A percentile compares a stretch with the other conserved stretches of the same genome.
These are phyloP conservation scores for Blastocystis sp. DNA, from an alignment of 352 stramenopile species.

Conservation along the genomic window DNA sequence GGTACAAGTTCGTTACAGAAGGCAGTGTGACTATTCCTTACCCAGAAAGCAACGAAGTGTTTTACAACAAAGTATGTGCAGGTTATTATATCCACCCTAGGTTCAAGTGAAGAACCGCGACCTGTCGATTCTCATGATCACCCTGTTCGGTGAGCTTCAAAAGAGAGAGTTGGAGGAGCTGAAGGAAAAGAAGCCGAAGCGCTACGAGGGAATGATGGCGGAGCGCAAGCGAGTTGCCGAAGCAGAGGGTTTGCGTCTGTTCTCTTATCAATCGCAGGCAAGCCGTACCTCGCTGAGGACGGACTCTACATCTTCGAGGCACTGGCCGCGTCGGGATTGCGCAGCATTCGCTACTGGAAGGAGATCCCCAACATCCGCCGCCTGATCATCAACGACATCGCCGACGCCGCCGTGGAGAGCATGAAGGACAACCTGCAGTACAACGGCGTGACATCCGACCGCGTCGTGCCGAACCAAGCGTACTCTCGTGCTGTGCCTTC, in stretches of 20 bases:
- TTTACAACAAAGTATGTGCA: conserved; percentile 83
- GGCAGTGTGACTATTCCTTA: conserved; percentile 86
- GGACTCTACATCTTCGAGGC: conserved; percentile 96
- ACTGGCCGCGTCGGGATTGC: conserved; percentile 92
- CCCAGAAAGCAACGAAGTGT: conserved; percentile 83
- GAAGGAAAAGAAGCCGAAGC: conserved; percentile 75
- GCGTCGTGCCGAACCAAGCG: conserved; percentile 72
- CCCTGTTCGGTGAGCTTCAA: conserved; percentile 87
- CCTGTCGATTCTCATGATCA: conserved; percentile 94
- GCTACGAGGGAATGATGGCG: conserved; percentile 67
- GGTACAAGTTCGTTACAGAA: conserved; percentile 72
- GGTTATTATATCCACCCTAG: neutral
- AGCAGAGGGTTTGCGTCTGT: conserved; percentile 48
- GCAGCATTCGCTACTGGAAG: conserved; percentile 97
- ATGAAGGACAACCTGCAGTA: conserved; percentile 88
- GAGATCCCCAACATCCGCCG: conserved; percentile 93
- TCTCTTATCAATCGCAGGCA: conserved; percentile 40
- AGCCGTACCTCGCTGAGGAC: conserved; percentile 72
- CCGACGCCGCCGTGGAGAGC: conserved; percentile 88
- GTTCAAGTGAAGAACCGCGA: conserved; percentile 97
- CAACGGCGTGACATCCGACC: conserved; percentile 76
- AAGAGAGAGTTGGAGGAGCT: conserved; percentile 79
- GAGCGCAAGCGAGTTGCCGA: conserved; percentile 70
- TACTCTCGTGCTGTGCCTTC: neutral
- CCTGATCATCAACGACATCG: conserved; percentile 97